A percentile compares a stretch with the other conserved stretches of the same genome.
These are phyloP conservation scores for Calonectria pseudoreteaudii DNA, from an alignment of 2,329 filamentous ascomycete genomes.

Conservation along the genomic window DNA sequence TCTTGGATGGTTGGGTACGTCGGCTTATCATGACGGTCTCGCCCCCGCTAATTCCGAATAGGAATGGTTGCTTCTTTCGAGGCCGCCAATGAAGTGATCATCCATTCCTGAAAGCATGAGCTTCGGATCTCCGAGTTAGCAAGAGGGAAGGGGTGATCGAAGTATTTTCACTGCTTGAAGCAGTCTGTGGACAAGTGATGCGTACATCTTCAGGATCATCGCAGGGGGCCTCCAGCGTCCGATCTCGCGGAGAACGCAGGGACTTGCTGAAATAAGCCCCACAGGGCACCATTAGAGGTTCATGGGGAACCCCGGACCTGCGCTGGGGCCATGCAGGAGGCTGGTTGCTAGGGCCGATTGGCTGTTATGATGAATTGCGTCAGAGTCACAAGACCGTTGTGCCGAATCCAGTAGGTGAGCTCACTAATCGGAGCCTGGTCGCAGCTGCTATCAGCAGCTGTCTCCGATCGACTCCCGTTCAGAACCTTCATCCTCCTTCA, in stretches of 20 bases:
- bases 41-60: background rate
- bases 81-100: background rate
- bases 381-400: conserved; percentile 18
- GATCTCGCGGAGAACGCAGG: background rate
- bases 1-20: background rate
- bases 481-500: background rate
- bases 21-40: background rate
- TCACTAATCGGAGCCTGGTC: conserved; percentile 16
- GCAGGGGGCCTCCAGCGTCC: background rate
- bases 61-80: background rate
- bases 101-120: background rate
- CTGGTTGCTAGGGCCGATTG: background rate
- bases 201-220: background rate
- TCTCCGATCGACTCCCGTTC: conserved; percentile 10
- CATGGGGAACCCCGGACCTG: background rate
- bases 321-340: background rate
- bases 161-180: background rate
- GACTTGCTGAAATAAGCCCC: background rate
- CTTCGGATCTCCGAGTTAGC: background rate
- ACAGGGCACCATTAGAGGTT: background rate
- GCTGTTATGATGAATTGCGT: conserved; percentile 11
- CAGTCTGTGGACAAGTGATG: background rate
- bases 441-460: conserved; percentile 9
- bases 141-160: background rate
- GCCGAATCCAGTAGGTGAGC: background rate